A percentile compares a stretch with the other conserved stretches of the same genome.
Evolutionary conservation across 495 filamentous ascomycete species (phyloP).

Genomic region (Neurospora cerealis): DNA sequence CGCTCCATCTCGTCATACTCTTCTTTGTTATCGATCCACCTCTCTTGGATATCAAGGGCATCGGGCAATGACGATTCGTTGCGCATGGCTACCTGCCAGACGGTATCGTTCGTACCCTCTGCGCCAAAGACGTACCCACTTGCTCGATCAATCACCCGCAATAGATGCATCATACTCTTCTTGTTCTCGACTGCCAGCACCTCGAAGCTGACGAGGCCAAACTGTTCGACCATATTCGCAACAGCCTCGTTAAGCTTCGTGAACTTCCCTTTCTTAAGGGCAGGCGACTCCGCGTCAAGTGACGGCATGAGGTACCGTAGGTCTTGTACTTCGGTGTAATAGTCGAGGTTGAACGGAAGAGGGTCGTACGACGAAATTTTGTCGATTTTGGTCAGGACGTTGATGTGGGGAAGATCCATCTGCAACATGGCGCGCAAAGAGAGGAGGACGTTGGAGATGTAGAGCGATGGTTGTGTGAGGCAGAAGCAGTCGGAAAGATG

Average conservation of each 20-base stretch:
- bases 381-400: constrained; percentile 96
- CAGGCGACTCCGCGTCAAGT: constrained; percentile 49
- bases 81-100: constrained; percentile 92
- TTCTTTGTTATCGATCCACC: constrained; percentile 87
- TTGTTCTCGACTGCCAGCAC: constrained; percentile 94
- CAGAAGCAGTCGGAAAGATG: constrained; percentile 89
- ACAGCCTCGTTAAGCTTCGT: constrained; percentile 76
- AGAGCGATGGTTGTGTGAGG: constrained; percentile 83
- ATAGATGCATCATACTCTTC: constrained; percentile 83
- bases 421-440: constrained; percentile 94
- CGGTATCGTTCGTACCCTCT: constrained; percentile 83
- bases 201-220: constrained; percentile 81
- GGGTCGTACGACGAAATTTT: constrained; percentile 66
- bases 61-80: constrained; percentile 74
- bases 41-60: constrained; percentile 79
- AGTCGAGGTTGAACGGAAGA: constrained; percentile 89
- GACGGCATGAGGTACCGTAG: constrained; percentile 72
- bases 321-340: constrained; percentile 96
- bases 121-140: constrained; percentile 89
- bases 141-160: constrained; percentile 80
- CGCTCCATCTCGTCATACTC: constrained; percentile 75
- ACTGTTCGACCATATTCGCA: constrained; percentile 75
- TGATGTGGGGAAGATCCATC: constrained; percentile 90
- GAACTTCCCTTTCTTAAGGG: constrained; percentile 61
- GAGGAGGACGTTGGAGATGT: constrained; percentile 85